Evolutionary conservation across 768 basidiomycete species (phyloP).

Genomic region (Rhodotorula toruloides): DNA sequence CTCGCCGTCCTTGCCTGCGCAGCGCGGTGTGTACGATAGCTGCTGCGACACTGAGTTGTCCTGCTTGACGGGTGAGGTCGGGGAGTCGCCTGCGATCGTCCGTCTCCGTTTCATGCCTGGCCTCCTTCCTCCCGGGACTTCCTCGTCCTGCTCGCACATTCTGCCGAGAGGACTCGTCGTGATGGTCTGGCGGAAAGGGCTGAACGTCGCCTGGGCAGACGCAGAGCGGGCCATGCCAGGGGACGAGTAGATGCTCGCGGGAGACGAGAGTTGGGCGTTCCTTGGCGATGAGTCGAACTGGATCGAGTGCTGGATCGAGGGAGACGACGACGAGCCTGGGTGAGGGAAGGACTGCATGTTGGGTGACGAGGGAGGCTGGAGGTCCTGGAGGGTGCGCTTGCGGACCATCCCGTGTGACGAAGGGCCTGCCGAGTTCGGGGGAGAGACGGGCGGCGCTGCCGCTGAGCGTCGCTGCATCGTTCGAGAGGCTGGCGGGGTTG

Average conservation of each 20-base stretch:
- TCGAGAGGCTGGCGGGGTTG: no score
- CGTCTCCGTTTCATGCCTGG: slow-evolving; percentile 30
- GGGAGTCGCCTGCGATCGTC: slow-evolving; percentile 17
- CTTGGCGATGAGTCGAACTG: background rate
- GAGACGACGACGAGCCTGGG: slow-evolving; percentile 8
- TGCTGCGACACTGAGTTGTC: background rate
- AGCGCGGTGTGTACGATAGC: background rate
- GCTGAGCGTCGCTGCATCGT: background rate
- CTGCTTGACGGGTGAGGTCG: background rate
- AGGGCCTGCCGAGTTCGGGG: slow-evolving; percentile 2
- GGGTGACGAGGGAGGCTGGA: background rate
- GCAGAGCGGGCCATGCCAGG: slow-evolving; percentile 27
- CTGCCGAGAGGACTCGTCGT: background rate
- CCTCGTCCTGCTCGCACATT: background rate
- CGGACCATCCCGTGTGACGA: slow-evolving; percentile 19
- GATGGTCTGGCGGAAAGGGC: slow-evolving; percentile 3
- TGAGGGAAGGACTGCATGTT: background rate
- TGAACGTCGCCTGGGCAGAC: slow-evolving; percentile 20
- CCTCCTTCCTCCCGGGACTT: background rate
- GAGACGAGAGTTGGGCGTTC: slow-evolving; percentile 17
- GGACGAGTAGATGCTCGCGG: slow-evolving; percentile 25
- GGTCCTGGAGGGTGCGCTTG: slow-evolving; percentile 29
- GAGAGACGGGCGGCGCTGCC: background rate
- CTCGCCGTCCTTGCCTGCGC: background rate
- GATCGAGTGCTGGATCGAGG: background rate